Evolutionary conservation across 2,329 filamentous ascomycete species (phyloP).

Genomic region (Fusarium miscanthi): DNA sequence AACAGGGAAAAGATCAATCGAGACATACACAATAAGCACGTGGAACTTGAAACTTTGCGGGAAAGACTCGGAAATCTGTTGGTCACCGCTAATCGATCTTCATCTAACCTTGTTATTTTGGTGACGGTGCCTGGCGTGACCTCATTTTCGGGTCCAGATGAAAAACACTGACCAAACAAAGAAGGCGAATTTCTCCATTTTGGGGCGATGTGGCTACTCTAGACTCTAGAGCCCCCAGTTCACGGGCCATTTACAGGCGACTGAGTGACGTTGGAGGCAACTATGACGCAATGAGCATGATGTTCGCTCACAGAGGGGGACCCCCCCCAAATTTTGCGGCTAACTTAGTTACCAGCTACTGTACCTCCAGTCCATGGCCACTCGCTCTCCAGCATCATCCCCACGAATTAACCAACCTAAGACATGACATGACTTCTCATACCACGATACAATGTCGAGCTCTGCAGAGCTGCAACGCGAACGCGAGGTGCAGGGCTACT

Average conservation of each 20-base stretch:
- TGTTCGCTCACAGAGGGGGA: neutral
- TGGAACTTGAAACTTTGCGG: neutral
- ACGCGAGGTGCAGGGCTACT: constrained; percentile 47
- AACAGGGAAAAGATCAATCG: neutral
- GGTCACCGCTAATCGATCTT: constrained; percentile 11
- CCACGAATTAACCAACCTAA: neutral
- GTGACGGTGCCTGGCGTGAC: constrained; percentile 9
- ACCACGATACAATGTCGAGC: constrained; percentile 36
- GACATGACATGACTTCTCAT: constrained; percentile 22
- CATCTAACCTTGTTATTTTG: constrained; percentile 9
- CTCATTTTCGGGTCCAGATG: constrained; percentile 5
- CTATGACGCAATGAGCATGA: constrained; percentile 25
- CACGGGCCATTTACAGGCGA: neutral
- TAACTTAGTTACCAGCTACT: neutral
- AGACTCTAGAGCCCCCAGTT: constrained; percentile 7
- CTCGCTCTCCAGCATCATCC: neutral
- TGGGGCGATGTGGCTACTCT: constrained; percentile 8
- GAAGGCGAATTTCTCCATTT: neutral
- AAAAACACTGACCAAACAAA: neutral
- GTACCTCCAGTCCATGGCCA: neutral
- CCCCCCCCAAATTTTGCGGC: constrained; percentile 12
- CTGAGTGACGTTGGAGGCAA: constrained; percentile 16
- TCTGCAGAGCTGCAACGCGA: constrained; percentile 47
- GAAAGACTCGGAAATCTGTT: neutral
- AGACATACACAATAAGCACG: neutral